A percentile compares a stretch with the other conserved stretches of the same genome.
Conservation (phyloP, 2,329 filamentous ascomycete genomes). For the Fusarium tjaetaba region DNA sequence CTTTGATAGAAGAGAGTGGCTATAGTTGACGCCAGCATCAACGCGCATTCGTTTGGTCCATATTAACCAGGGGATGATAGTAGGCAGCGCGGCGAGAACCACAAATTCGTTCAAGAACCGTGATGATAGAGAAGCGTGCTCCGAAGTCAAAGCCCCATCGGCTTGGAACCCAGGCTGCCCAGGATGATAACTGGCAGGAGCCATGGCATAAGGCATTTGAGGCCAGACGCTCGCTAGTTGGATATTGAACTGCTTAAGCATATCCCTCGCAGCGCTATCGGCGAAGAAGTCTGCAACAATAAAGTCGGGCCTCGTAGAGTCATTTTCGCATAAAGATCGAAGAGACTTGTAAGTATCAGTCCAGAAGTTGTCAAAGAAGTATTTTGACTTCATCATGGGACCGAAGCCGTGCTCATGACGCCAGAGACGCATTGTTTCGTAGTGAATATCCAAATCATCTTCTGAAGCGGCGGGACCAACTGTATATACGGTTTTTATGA, state of each 20-base stretch:
- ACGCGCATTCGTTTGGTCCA: constrained; percentile 49
- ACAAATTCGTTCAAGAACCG: constrained; percentile 51
- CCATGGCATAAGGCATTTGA: constrained; percentile 54
- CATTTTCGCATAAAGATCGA: constrained; percentile 22
- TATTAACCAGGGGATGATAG: constrained; percentile 43
- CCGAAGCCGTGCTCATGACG: constrained; percentile 46
- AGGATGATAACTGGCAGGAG: constrained; percentile 52
- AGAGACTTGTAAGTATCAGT: constrained; percentile 41
- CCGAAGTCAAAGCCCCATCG: constrained; percentile 49
- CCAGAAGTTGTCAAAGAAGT: constrained; percentile 52
- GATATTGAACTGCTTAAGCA: constrained; percentile 49
- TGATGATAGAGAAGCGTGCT: constrained; percentile 51
- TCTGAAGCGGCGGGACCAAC: constrained; percentile 46
- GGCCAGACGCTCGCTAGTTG: constrained; percentile 54
- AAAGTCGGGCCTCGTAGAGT: constrained; percentile 48
- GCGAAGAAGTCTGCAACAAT: constrained; percentile 57
- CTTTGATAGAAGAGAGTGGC: constrained; percentile 45
- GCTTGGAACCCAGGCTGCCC: constrained; percentile 55
- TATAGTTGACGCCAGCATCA: constrained; percentile 47
- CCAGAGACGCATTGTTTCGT: constrained; percentile 49
- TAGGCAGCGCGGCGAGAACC: constrained; percentile 44
- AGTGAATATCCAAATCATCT: constrained; percentile 47
- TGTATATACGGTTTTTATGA: constrained; percentile 46
- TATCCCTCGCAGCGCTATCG: constrained; percentile 53
- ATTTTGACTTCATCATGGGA: constrained; percentile 49